Percentiles rank a stretch among this genome's conserved stretches.
Evolutionary conservation across 441 rosid genomes (phyloP).

Genomic region (Omphalea diandra): DNA sequence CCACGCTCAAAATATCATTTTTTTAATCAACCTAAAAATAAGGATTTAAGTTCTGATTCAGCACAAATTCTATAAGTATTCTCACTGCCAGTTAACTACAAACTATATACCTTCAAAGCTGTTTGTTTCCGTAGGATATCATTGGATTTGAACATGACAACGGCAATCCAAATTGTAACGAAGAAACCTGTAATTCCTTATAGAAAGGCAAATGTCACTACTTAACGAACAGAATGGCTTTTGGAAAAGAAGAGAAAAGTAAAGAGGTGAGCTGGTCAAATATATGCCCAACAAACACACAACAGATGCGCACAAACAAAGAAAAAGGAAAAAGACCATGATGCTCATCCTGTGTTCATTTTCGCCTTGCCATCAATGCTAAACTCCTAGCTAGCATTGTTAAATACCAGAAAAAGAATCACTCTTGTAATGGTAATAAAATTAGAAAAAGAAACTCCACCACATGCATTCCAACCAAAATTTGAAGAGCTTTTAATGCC

Average conservation of each 20-base stretch:
- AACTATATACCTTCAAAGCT: slow-evolving; percentile 56
- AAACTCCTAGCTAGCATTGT: too few species aligned
- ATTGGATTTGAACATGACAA: slow-evolving; percentile 79
- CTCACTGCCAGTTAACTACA: slow-evolving; percentile 7
- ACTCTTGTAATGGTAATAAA: not conserved
- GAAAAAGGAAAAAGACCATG: too few species aligned
- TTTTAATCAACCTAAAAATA: not conserved
- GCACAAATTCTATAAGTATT: not conserved
- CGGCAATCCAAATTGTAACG: slow-evolving; percentile 74
- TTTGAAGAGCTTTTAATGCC: not conserved
- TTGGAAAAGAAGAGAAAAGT: not conserved
- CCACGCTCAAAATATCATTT: slow-evolving; percentile 14
- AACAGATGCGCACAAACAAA: too few species aligned
- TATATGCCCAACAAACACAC: too few species aligned
- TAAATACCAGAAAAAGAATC: too few species aligned
- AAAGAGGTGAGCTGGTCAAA: not conserved
- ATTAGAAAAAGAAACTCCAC: not conserved
- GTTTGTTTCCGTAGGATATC: slow-evolving; percentile 72
- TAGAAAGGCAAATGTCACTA: slow-evolving; percentile 28
- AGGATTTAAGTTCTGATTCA: not conserved
- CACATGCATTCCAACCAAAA: not conserved
- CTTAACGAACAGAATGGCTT: slow-evolving; percentile 3
- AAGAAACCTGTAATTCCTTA: slow-evolving; percentile 62
- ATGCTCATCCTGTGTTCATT: too few species aligned
- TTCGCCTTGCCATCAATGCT: too few species aligned